Conservation (phyloP, 257 asterid genomes). For the Lycium barbarum region DNA sequence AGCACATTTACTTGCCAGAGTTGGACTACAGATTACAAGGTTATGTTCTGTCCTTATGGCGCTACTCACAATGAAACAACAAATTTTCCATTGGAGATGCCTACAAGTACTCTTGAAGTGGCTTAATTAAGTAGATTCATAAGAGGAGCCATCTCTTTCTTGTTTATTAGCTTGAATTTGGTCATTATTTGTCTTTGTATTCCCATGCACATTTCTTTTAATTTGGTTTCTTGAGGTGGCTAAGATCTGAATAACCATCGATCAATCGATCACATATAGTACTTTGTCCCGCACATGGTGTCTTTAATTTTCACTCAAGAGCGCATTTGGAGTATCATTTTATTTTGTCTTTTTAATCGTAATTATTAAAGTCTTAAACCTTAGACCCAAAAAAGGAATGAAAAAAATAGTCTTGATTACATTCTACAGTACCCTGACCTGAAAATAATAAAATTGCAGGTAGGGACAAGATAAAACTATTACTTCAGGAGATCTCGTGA, state of each 20-base stretch:
- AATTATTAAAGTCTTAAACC: background rate
- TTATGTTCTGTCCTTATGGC: slow-evolving; percentile 56
- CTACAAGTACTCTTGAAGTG: background rate
- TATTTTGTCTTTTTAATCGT: background rate
- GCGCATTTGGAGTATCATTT: background rate
- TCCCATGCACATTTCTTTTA: background rate
- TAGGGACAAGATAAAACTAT: background rate
- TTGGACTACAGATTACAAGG: slow-evolving; percentile 52
- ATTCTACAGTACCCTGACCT: background rate
- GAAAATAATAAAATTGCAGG: background rate
- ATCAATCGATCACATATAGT: background rate
- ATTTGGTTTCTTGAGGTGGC: background rate
- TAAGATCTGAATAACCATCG: background rate
- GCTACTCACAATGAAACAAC: background rate
- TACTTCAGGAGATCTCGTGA: background rate
- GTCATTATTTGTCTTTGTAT: background rate
- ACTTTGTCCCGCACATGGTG: background rate
- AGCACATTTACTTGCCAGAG: slow-evolving; percentile 60
- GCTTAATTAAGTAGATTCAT: background rate
- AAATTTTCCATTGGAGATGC: slow-evolving; percentile 16
- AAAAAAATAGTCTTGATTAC: background rate
- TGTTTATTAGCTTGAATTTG: background rate
- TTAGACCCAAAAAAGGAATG: background rate
- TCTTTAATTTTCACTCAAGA: background rate
- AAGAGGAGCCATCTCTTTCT: background rate